A percentile compares a stretch with the other conserved stretches of the same genome.
phyloP scores from a whole-genome alignment of 2,329 filamentous ascomycete species.

The Exophiala sp. region DNA sequence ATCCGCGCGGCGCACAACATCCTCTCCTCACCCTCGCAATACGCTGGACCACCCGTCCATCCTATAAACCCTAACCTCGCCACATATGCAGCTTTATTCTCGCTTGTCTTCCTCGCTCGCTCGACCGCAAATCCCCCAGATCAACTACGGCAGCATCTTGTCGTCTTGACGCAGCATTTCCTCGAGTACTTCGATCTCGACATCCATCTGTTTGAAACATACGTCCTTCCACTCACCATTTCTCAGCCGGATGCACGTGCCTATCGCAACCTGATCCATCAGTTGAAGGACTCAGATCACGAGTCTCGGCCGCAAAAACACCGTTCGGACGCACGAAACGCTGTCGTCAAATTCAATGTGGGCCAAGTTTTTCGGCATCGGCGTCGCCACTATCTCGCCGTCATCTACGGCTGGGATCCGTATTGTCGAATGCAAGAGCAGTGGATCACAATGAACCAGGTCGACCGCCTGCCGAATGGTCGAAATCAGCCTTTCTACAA shows the following conservation, averaged over 20 bases:
- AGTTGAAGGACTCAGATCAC: slow-evolving; percentile 55
- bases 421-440: slow-evolving; percentile 58
- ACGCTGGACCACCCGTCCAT: slow-evolving; percentile 36
- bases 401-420: slow-evolving; percentile 83
- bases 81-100: slow-evolving; percentile 73
- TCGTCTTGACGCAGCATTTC: slow-evolving; percentile 62
- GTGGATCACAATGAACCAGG: slow-evolving; percentile 63
- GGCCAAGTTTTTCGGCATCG: slow-evolving; percentile 83
- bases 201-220: slow-evolving; percentile 65
- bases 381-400: slow-evolving; percentile 72
- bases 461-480: slow-evolving; percentile 59
- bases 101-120: slow-evolving; percentile 55
- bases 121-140: slow-evolving; percentile 42
- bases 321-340: slow-evolving; percentile 29
- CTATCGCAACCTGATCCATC: slow-evolving; percentile 46
- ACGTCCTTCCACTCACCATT: slow-evolving; percentile 61
- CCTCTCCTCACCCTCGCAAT: slow-evolving; percentile 63
- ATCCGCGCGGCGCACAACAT: slow-evolving; percentile 79
- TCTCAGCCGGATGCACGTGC: slow-evolving; percentile 51
- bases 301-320: slow-evolving; percentile 32
- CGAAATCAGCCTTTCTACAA: slow-evolving; percentile 75
- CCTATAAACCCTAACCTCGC: slow-evolving; percentile 58
- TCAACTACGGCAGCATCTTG: slow-evolving; percentile 60
- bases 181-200: slow-evolving; percentile 68
- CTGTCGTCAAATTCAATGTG: slow-evolving; percentile 60